Evolutionary conservation across 768 basidiomycete genomes (phyloP), one percentile per base, ranked within the genome.

Genomic region (Podaxis sp.): DNA sequence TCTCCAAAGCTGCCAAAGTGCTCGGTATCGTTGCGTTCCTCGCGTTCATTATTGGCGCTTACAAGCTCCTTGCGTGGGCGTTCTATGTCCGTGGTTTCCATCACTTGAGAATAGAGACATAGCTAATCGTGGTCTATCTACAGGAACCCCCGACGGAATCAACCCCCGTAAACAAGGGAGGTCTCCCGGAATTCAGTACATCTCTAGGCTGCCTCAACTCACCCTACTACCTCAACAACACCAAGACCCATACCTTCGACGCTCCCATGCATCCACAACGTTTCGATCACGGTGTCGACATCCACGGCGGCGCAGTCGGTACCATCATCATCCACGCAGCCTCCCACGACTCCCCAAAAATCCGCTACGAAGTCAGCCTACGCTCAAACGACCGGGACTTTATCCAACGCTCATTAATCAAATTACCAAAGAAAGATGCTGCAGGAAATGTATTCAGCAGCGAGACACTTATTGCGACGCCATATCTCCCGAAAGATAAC

Each of bases 1-100:
- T 82, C 63, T 72, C 72, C 35, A 69, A 84, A 11, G 78, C 84
- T 67, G 84, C 79, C 76, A 86, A 82, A 65, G 80, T 80, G 1
- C 72, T 84, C 55, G 82, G 77, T 21, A 78, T 85, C 50, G 80
- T 84, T n/a, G 60, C 75, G 3, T 68, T 70, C 18, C 63, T 80
- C 14, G 74, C 78, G 48, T 58, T 75, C 3, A 59, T 77, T 3
- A 83, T 77, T 72, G 73, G 77, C 61, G 72, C 71, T 1, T 71
- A 79, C 65, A 79, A 76, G 62, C 69, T 83, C 14, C 63, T 80
- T 35, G 64, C 70, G 32, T 86, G 83, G 82, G 78, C 77, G 36
- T 68, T 76, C 13, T 77, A 76, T 46, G 84, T 83, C 61, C 57
- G 74, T 70, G n/a, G 56, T 4, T 5, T n/a, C 11, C 16, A 42